Evolutionary conservation across 257 asterid species (phyloP).

Genomic region (Nicotiana attenuata): DNA sequence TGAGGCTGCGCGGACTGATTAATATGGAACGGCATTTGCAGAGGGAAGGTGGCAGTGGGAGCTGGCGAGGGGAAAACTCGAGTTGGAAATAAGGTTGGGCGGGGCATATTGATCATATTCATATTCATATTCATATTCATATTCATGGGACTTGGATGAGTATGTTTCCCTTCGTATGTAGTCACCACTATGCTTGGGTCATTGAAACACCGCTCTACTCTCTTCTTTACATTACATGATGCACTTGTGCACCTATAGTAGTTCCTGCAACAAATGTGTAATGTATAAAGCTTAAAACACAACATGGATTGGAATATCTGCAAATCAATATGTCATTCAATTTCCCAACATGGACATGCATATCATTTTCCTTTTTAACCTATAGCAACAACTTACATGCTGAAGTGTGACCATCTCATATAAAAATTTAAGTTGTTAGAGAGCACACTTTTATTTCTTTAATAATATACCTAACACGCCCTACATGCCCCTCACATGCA

Average conservation of each 20-base stretch:
- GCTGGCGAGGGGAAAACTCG: not conserved
- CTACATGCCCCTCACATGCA: too few species aligned
- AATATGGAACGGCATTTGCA: constrained; percentile 6
- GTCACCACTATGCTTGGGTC: constrained; percentile 62
- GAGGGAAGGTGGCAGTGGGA: not conserved
- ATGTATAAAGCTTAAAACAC: not conserved
- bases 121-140: not conserved
- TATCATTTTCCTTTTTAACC: not conserved
- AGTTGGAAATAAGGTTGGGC: constrained; percentile 17
- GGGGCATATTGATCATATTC: constrained; percentile 7
- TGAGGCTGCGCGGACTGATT: constrained; percentile 12
- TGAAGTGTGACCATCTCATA: too few species aligned
- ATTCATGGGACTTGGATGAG: constrained; percentile 47
- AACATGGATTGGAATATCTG: not conserved
- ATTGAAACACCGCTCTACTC: constrained; percentile 58
- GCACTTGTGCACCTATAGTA: constrained; percentile 73
- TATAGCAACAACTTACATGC: not conserved
- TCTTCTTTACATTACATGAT: constrained; percentile 70
- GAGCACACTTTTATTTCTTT: too few species aligned
- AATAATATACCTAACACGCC: too few species aligned
- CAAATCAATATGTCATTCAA: not conserved
- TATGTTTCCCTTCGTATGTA: constrained; percentile 81
- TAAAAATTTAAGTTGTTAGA: too few species aligned
- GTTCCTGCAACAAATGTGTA: constrained; percentile 36
- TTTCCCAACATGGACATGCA: not conserved